Conservation (phyloP, 108 stramenopile species). For the Nitzschia sp. region DNA sequence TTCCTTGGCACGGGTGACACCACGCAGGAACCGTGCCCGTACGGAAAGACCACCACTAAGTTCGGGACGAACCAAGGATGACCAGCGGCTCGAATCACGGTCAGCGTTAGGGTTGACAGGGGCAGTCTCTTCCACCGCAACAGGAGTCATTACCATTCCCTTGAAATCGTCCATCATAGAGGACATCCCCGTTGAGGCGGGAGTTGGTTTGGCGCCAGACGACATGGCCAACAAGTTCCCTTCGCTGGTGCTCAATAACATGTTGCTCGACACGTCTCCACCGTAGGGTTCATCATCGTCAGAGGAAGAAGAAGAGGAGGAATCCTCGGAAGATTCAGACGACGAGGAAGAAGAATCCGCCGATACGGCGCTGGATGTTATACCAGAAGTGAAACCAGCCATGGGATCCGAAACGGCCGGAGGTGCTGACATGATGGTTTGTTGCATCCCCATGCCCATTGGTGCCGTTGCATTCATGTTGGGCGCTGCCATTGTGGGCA, state of each 20-base stretch:
- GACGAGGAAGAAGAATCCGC: conserved; percentile 14
- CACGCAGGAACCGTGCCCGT: conserved; percentile 65
- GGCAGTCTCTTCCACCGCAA: conserved; percentile 48
- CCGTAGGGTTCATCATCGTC: conserved; percentile 1
- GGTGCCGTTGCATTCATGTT: conserved; percentile 6
- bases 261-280: conserved; percentile 4
- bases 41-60: conserved; percentile 67
- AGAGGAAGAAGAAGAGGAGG: conserved; percentile 5
- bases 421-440: no score
- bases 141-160: conserved; percentile 80
- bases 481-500: background rate
- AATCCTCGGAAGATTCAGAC: conserved; percentile 17
- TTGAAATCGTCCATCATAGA: conserved; percentile 54
- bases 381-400: no score
- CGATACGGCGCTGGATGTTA: conserved; percentile 12
- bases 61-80: conserved; percentile 67
- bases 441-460: background rate
- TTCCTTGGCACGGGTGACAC: conserved; percentile 42
- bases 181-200: background rate
- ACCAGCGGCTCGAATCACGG: conserved; percentile 61
- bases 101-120: conserved; percentile 43
- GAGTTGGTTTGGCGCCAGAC: conserved; percentile 10
- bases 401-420: no score
- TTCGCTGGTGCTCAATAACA: background rate
- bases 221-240: conserved; percentile 27